Evolutionary conservation across 805 yeast species (phyloP), one percentile per base, ranked within the genome.

Genomic region (Kazachstania viticola): DNA sequence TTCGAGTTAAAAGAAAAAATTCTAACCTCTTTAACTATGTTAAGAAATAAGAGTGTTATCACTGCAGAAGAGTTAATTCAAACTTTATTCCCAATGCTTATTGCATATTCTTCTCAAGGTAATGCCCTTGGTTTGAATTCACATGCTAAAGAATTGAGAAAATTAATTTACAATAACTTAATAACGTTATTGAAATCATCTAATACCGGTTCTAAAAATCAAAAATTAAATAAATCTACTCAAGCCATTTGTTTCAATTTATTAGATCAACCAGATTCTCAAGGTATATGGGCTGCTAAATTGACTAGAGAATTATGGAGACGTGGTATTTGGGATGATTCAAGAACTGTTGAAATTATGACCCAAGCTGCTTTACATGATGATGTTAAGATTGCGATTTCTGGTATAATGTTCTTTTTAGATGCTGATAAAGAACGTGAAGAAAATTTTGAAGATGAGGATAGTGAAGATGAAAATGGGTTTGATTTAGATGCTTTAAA

Each of bases 291-390:
- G 96, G 96, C 97, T 6, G 82, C 96, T 3, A 87, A 84, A 49
- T 62, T 91, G 35, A 85, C 96, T 4, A 72, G 97, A 52, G 97
- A 91, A 56, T 64, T 91, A 31, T 91, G 99, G 99, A 73, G 95
- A 63, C 71, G 97, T 53, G 94, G 94, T 50, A 81, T 91, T 36
- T 91, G 99, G 99, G 96, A 85, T 56, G 99, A 91, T 55, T 72
- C 94, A 0, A 68, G 96, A 48, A 79, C 97, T 0, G 94, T 91
- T n/a, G 98, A 91, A 58, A 75, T 91, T 49, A 87, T 91, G 97
- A 79, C 94, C 2, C 91, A 84, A 46, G 96, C 97, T 1, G 84
- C 96, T 2, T 59, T 83, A 39, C 95, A 85, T 49, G 77, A 79
- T 12, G 94, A 91, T 47, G 57, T 64, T 5, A 91, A 91, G 59